These are phyloP conservation scores for Alternaria dauci DNA, from an alignment of 2,329 filamentous ascomycete genomes.

Conservation along the genomic window DNA sequence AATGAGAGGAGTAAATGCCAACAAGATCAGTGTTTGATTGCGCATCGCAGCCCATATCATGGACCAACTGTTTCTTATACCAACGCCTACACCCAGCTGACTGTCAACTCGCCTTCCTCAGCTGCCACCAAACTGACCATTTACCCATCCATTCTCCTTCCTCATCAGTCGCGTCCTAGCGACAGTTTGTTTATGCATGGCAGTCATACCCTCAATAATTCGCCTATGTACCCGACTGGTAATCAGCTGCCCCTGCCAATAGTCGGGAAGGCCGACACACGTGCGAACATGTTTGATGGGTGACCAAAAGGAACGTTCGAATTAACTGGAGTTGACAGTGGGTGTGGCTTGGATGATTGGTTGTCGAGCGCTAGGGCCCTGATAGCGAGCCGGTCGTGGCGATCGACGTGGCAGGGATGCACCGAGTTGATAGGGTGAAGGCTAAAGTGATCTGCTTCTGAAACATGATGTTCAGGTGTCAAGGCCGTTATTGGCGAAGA, in stretches of 20 bases:
- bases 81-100: constrained; percentile 11
- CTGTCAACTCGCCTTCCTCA: background rate
- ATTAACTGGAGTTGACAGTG: constrained; percentile 3
- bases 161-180: background rate
- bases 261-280: constrained; percentile 6
- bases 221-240: background rate
- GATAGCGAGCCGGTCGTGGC: constrained; percentile 19
- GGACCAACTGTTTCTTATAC: constrained; percentile 7
- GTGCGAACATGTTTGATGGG: constrained; percentile 2
- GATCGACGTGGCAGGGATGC: constrained; percentile 15
- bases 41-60: background rate
- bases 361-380: constrained; percentile 15
- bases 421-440: constrained; percentile 20
- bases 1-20: constrained; percentile 4
- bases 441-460: constrained; percentile 16
- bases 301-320: constrained; percentile 7
- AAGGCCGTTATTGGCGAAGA: background rate
- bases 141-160: constrained; percentile 3
- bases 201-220: constrained; percentile 1
- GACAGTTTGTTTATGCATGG: constrained; percentile 11
- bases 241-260: constrained; percentile 10
- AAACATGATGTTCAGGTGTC: constrained; percentile 1
- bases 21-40: background rate
- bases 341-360: constrained; percentile 25
- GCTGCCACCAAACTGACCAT: background rate